A percentile compares a stretch with the other conserved stretches of the same genome.
Conservation (phyloP, 257 asterid genomes). For the Fraxinus cuspidata region DNA sequence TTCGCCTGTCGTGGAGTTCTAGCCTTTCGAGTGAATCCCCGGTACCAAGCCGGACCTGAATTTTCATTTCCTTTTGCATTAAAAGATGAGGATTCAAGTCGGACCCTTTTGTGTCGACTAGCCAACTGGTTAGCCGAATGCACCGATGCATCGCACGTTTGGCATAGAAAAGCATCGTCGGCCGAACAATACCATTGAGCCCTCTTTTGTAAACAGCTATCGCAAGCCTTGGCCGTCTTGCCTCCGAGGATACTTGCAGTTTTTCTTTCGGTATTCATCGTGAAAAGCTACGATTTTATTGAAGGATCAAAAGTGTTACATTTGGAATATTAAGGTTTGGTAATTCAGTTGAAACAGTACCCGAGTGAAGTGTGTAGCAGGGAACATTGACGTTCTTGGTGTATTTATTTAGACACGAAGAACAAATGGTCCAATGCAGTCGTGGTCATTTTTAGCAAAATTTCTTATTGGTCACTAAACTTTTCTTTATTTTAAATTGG, state of each 20-base stretch:
- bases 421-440: neutral
- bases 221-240: conserved; percentile 66
- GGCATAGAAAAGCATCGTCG: conserved; percentile 84
- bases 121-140: conserved; percentile 74
- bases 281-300: neutral
- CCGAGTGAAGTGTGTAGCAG: neutral
- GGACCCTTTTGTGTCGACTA: conserved; percentile 63
- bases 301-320: neutral
- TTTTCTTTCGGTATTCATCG: conserved; percentile 42
- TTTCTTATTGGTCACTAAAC: neutral
- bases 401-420: neutral
- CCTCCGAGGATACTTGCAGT: conserved; percentile 55
- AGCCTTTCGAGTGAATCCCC: conserved; percentile 65
- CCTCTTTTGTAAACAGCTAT: conserved; percentile 59
- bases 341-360: neutral
- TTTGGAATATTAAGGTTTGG: neutral
- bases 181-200: conserved; percentile 81
- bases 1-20: conserved; percentile 55
- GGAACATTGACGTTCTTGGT: neutral
- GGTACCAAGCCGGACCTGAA: conserved; percentile 55
- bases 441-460: neutral
- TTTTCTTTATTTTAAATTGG: neutral
- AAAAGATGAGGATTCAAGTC: conserved; percentile 46
- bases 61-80: conserved; percentile 16
- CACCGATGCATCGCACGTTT: conserved; percentile 56